Conservation (phyloP, 78 protist species). For the Speleostelium caveatum region DNA sequence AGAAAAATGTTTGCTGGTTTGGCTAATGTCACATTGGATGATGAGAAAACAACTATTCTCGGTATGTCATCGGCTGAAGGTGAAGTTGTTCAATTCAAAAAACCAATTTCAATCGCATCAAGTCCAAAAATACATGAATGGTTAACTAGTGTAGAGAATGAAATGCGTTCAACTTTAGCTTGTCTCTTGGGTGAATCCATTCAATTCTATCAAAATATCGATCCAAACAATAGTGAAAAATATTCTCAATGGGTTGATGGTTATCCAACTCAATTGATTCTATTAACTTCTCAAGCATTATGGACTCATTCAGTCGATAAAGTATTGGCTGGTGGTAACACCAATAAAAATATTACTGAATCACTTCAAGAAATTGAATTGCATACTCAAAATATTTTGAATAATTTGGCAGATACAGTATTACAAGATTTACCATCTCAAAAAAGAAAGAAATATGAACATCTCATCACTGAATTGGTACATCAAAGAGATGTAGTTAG, state of each 20-base stretch:
- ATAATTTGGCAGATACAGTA: slow-evolving; percentile 88
- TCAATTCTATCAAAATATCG: slow-evolving; percentile 20
- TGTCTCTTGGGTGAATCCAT: slow-evolving; percentile 45
- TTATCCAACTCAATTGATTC: slow-evolving; percentile 90
- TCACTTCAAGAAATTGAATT: slow-evolving; percentile 19
- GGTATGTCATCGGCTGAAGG: slow-evolving; percentile 92
- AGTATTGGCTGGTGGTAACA: not conserved
- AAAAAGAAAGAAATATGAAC: slow-evolving; percentile 92
- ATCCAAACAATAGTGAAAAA: not conserved
- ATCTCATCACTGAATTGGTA: slow-evolving; percentile 95
- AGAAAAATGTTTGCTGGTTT: slow-evolving; percentile 98
- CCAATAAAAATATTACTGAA: not conserved
- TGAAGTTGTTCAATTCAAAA: slow-evolving; percentile 89
- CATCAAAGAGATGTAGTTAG: slow-evolving; percentile 94
- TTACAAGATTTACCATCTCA: slow-evolving; percentile 68
- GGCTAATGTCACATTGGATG: slow-evolving; percentile 68
- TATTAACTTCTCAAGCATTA: slow-evolving; percentile 77
- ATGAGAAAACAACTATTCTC: slow-evolving; percentile 44
- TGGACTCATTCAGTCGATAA: slow-evolving; percentile 41
- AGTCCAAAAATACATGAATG: slow-evolving; percentile 90
- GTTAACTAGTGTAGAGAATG: slow-evolving; percentile 86
- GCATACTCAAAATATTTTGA: slow-evolving; percentile 45
- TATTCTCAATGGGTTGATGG: slow-evolving; percentile 84
- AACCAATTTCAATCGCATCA: slow-evolving; percentile 73
- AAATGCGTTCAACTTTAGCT: slow-evolving; percentile 91